Percentiles rank a stretch among this genome's conserved stretches.
Conservation (phyloP, 129 eudicot species). For the Helichrysum umbraculigerum region DNA sequence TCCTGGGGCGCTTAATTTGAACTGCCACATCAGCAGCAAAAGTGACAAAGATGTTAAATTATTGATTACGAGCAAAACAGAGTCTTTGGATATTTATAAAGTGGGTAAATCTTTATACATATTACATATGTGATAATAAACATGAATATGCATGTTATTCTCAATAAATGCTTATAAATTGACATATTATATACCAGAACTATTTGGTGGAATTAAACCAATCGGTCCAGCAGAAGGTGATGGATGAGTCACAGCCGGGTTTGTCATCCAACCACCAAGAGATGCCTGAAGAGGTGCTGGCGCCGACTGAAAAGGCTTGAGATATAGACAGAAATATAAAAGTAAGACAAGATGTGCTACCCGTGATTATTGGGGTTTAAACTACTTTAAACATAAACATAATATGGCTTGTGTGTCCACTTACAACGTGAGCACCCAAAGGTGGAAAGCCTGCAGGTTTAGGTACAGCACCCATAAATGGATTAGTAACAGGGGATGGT, state of each 20-base stretch:
- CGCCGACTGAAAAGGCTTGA: conserved; percentile 69
- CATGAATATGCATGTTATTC: too few species aligned
- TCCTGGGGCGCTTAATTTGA: conserved; percentile 65
- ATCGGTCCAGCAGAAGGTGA: conserved; percentile 77
- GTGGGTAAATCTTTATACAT: not conserved
- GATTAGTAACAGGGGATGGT: conserved; percentile 69
- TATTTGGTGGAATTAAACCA: conserved; percentile 61
- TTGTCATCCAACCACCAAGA: conserved; percentile 77
- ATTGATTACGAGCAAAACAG: not conserved
- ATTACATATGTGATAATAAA: too few species aligned
- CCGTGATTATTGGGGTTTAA: conserved; percentile 15
- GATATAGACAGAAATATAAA: conserved; percentile 12
- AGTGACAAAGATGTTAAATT: conserved; percentile 2
- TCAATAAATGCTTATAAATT: not conserved
- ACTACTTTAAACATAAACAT: not conserved
- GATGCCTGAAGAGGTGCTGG: conserved; percentile 63
- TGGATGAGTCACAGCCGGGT: conserved; percentile 67
- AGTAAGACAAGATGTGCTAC: conserved; percentile 17
- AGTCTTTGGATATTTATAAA: not conserved
- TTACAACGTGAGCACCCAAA: conserved; percentile 76
- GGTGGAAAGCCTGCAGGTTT: conserved; percentile 69
- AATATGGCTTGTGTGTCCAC: conserved; percentile 26
- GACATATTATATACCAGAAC: conserved; percentile 44
- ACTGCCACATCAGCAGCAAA: conserved; percentile 36
- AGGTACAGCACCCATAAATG: conserved; percentile 56